These are phyloP conservation scores for Talaromyces verruculosus DNA, from an alignment of 2,329 filamentous ascomycete species.

Conservation along the genomic window DNA sequence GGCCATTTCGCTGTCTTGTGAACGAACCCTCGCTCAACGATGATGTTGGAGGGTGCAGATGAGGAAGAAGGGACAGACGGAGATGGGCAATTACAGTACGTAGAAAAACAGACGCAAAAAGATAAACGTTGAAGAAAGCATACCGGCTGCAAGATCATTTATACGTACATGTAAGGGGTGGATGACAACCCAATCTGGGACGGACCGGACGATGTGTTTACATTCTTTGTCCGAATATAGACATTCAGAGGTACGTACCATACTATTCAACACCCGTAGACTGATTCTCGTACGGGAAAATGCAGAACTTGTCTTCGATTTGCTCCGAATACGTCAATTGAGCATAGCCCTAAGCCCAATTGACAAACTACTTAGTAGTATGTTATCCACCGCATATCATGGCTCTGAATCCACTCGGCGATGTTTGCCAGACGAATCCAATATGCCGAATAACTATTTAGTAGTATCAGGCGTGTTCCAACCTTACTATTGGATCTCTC, in stretches of 20 bases:
- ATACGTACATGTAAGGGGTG: slow-evolving; percentile 9
- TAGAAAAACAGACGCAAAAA: neutral
- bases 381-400: neutral
- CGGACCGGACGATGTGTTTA: neutral
- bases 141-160: neutral
- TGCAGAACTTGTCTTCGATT: neutral
- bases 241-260: neutral
- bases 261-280: neutral
- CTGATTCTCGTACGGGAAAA: neutral
- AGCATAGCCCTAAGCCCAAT: neutral
- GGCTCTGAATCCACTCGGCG: neutral
- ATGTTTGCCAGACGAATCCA: neutral
- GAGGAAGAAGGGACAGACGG: neutral
- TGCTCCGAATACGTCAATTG: neutral
- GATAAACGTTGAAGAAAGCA: neutral
- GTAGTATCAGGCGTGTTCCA: neutral
- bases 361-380: neutral
- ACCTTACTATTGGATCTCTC: slow-evolving; percentile 1
- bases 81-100: neutral
- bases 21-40: neutral
- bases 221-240: slow-evolving; percentile 9
- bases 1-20: neutral
- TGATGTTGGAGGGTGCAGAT: neutral
- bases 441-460: slow-evolving; percentile 9
- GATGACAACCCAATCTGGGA: neutral